Base-by-base conservation (phyloP, 495 filamentous ascomycete species). In the Penicillium subrubescens region DNA sequence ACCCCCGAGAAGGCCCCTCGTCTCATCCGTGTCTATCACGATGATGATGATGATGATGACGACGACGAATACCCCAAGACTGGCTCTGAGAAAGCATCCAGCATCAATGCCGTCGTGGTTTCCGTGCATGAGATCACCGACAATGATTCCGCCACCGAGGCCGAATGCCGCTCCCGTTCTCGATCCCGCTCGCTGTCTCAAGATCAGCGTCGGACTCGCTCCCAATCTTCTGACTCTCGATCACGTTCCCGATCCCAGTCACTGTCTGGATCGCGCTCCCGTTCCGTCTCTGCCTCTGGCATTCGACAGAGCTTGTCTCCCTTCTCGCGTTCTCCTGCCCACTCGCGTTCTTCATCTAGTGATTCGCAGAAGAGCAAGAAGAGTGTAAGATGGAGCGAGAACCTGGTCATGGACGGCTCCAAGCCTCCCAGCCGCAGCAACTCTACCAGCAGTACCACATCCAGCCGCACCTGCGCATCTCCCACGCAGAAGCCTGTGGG, bases 11-110 rank as follows among this genome's bases (percentile, higher is more conserved):
- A 58, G 11, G 25, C 63, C 17, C 64, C 64, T 8, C 50, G 54
- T 14, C 60, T 66, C 31, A 59, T 66, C 25, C 60, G 60, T 34
- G 55, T 66, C 46, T 53, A 59, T 25, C 34, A 66, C 44, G 3
- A 25, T 27, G 53, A 61, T 23, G 25, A 58, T 10, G 53, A 66
- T 34, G 3, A 25, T 27, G 53, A 61, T 23, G 25, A 58, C 5
- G 53, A 53, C 17, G 34, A 62, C 25, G 51, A 62, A 5, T 27
- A 51, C 15, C 25, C 37, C 39, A 41, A 31, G 27, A 7, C n/a
- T 33, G 27, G 25, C 14, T 21, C 10, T n/a, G 25, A 41, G 8
- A 29, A 44, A 15, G 10, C 39, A 10, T 35, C 35, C 56, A 15
- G 7, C 14, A 12, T 17, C 11, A 44, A 10, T 6, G 33, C 21